phyloP scores from a whole-genome alignment of 208 protist genomes.

The Trichomonas tenax region DNA sequence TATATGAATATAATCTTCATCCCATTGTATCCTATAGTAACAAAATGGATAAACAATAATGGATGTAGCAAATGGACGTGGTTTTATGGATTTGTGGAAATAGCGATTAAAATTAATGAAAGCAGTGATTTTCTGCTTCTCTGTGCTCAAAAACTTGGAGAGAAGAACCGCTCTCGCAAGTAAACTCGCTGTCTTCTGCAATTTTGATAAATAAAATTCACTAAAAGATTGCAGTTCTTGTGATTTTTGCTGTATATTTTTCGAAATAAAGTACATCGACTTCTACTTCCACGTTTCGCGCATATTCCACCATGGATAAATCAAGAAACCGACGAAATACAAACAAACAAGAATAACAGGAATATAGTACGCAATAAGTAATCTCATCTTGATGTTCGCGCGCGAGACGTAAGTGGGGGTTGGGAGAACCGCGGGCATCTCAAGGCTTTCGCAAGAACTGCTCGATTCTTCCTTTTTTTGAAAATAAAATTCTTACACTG shows the following conservation, averaged over 20 bases:
- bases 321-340: not conserved
- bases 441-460: not conserved
- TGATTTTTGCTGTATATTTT: not conserved
- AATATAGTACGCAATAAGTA: not conserved
- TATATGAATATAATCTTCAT: not conserved
- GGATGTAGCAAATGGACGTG: not conserved
- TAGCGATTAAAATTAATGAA: not conserved
- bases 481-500: no score
- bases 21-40: not conserved
- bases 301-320: not conserved
- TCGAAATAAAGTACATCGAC: not conserved
- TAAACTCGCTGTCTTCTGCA: not conserved
- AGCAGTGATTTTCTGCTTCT: not conserved
- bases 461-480: not conserved
- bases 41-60: not conserved
- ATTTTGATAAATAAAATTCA: not conserved
- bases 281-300: not conserved
- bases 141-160: not conserved
- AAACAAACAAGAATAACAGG: not conserved
- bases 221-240: not conserved
- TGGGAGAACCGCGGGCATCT: not conserved
- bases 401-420: not conserved
- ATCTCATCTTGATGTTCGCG: not conserved
- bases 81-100: not conserved
- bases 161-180: not conserved